Evolutionary conservation across 2,329 filamentous ascomycete species (phyloP).

Genomic region (Ascochyta viciae-villosae): DNA sequence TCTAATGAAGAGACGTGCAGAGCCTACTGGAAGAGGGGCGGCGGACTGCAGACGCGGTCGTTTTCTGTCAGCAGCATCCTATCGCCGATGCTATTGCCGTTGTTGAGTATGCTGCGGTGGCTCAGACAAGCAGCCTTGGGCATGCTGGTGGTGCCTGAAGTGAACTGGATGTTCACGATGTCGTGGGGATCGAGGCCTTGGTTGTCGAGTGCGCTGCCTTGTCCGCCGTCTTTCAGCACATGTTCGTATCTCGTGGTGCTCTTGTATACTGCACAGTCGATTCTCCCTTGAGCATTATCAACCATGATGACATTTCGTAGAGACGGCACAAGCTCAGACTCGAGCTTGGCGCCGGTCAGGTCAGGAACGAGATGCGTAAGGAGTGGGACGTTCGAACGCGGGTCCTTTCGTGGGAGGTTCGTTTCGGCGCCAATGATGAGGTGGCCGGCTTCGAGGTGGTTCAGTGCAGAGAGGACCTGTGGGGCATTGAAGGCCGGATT

Average conservation of each 20-base stretch:
- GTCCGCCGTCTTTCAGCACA: conserved; percentile 55
- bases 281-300: conserved; percentile 72
- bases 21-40: conserved; percentile 59
- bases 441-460: conserved; percentile 74
- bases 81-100: conserved; percentile 82
- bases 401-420: conserved; percentile 73
- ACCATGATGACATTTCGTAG: conserved; percentile 76
- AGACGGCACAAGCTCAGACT: conserved; percentile 69
- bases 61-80: conserved; percentile 79
- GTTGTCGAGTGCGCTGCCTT: conserved; percentile 53
- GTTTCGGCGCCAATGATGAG: conserved; percentile 88
- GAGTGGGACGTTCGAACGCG: conserved; percentile 65
- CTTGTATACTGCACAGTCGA: conserved; percentile 51
- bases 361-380: conserved; percentile 62
- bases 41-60: conserved; percentile 73
- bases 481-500: conserved; percentile 86
- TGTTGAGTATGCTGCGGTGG: conserved; percentile 89
- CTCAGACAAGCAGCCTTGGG: conserved; percentile 92
- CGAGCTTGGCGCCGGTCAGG: conserved; percentile 52
- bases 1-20: not conserved
- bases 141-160: conserved; percentile 87
- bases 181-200: conserved; percentile 67
- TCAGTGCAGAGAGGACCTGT: conserved; percentile 80
- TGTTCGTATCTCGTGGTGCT: conserved; percentile 53
- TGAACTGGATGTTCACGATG: conserved; percentile 95